These are phyloP conservation scores for Penicillium freii DNA, from an alignment of 2,329 filamentous ascomycete genomes.

Conservation along the genomic window DNA sequence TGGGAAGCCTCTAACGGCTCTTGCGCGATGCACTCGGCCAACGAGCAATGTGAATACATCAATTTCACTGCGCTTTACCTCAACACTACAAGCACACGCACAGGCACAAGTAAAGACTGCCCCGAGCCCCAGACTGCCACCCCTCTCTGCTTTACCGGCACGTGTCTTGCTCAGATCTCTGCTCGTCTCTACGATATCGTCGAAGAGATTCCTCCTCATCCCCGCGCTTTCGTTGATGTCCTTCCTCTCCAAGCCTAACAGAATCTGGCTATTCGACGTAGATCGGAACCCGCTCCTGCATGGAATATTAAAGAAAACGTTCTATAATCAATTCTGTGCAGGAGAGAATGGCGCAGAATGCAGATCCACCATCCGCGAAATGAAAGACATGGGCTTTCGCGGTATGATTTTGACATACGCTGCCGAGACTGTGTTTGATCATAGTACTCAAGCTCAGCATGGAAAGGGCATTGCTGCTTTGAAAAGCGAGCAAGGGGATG, in stretches of 20 bases:
- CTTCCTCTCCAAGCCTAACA: constrained; percentile 60
- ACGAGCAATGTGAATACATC: background rate
- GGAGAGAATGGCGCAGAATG: constrained; percentile 72
- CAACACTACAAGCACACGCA: constrained; percentile 18
- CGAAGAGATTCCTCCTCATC: constrained; percentile 58
- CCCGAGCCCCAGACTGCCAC: constrained; percentile 10
- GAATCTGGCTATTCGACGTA: constrained; percentile 59
- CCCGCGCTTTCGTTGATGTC: constrained; percentile 69
- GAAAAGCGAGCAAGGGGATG: constrained; percentile 12
- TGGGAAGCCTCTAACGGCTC: constrained; percentile 1
- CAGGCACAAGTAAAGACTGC: constrained; percentile 9
- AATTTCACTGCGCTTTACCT: constrained; percentile 13
- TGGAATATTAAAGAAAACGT: constrained; percentile 59
- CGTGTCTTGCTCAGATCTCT: constrained; percentile 43
- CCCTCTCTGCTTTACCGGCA: constrained; percentile 34
- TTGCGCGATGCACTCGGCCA: constrained; percentile 1
- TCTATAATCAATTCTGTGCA: constrained; percentile 89
- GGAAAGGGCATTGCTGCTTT: constrained; percentile 20
- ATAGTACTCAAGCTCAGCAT: constrained; percentile 25
- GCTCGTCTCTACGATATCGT: constrained; percentile 49
- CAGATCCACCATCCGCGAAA: constrained; percentile 57
- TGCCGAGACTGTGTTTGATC: constrained; percentile 68
- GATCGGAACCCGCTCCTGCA: constrained; percentile 72
- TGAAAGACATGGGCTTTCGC: constrained; percentile 73
- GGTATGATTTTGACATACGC: constrained; percentile 85